A percentile compares a stretch with the other conserved stretches of the same genome.
phyloP scores from a whole-genome alignment of 257 asterid species.

The Anisodus tanguticus region DNA sequence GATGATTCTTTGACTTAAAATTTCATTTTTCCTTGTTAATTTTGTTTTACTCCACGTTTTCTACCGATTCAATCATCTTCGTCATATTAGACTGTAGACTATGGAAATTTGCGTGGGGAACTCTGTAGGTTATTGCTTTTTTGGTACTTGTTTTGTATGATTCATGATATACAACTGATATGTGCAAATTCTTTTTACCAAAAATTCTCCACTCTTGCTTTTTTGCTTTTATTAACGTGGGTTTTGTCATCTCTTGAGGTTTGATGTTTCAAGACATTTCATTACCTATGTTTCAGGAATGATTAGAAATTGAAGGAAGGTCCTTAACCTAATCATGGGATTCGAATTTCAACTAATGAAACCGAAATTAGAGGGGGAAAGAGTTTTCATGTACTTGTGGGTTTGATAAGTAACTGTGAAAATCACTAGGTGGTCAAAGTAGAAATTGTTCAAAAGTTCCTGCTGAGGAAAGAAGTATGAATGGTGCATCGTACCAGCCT shows the following conservation, averaged over 20 bases:
- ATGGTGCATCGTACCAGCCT: neutral
- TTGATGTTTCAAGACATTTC: neutral
- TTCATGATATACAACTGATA: constrained; percentile 37
- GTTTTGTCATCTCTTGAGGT: constrained; percentile 10
- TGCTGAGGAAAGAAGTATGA: neutral
- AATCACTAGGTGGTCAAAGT: neutral
- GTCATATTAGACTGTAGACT: constrained; percentile 37
- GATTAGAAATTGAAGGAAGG: neutral
- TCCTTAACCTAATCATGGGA: neutral
- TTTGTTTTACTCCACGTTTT: constrained; percentile 37
- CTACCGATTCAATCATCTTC: constrained; percentile 29
- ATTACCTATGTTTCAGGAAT: neutral
- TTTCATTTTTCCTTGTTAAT: constrained; percentile 37
- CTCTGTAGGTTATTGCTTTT: constrained; percentile 29
- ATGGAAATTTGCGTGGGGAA: constrained; percentile 35
- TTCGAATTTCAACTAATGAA: no score
- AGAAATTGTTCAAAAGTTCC: neutral
- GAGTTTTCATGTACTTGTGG: neutral
- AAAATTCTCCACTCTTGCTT: neutral
- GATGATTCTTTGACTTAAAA: constrained; percentile 46
- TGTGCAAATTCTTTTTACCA: constrained; percentile 39
- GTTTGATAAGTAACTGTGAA: neutral
- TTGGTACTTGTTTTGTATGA: constrained; percentile 34
- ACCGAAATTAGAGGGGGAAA: neutral
- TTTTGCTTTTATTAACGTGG: neutral